Conservation (phyloP, 306 rosid species). For the Gastrolobium villosum region DNA sequence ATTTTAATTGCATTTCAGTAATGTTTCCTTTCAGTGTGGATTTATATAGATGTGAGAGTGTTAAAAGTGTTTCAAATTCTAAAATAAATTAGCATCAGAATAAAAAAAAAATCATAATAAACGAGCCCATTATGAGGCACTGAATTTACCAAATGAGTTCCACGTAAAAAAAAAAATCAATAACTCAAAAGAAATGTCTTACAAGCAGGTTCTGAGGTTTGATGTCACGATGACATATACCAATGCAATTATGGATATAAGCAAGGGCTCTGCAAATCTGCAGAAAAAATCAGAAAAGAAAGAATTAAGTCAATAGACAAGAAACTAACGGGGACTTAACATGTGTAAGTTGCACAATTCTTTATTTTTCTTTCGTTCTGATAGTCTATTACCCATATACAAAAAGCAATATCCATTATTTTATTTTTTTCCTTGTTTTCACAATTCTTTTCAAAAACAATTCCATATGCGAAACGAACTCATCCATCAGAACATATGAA, state of each 20-base stretch:
- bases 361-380: conserved; percentile 6
- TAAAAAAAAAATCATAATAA: conserved; percentile 24
- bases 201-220: conserved; percentile 98
- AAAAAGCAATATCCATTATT: conserved; percentile 4
- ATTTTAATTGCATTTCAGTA: background rate
- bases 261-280: conserved; percentile 99
- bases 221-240: conserved; percentile 98
- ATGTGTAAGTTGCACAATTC: conserved; percentile 15
- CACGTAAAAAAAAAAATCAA: conserved; percentile 21
- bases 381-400: conserved; percentile 18
- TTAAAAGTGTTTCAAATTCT: conserved; percentile 35
- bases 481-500: conserved; percentile 6
- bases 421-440: background rate
- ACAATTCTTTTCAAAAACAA: conserved; percentile 16
- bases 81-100: background rate
- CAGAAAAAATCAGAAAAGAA: conserved; percentile 46
- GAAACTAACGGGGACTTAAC: conserved; percentile 8
- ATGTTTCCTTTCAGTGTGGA: conserved; percentile 16
- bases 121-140: background rate
- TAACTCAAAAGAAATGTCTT: conserved; percentile 50
- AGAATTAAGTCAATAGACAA: conserved; percentile 29
- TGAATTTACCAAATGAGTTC: conserved; percentile 22
- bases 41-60: conserved; percentile 29
- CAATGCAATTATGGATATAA: conserved; percentile 93
- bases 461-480: conserved; percentile 32